Base-by-base conservation (phyloP, 768 basidiomycete genomes). In the Tephrocybe sp. region DNA sequence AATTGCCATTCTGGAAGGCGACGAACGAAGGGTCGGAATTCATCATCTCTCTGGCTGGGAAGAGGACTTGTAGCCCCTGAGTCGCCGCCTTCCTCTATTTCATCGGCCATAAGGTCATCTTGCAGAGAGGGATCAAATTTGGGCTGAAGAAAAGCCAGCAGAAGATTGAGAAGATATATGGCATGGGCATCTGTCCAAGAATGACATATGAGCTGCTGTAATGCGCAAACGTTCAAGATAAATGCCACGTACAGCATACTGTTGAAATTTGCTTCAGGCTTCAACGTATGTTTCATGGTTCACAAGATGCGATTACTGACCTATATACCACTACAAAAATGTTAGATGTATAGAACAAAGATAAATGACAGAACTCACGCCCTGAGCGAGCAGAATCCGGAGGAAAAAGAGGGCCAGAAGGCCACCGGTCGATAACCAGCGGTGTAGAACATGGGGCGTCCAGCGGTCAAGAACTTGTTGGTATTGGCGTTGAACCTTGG, bases 1-100 rank as follows among this genome's bases (percentile, higher is more conserved):
- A 95, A 95, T 65, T 95, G 89, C 91, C 93, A 96, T 72, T 96
- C 93, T 27, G 97, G 97, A 54, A 99, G 72, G 48, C 97, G 76
- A 57, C 97, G 77, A 50, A 99, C 94, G 67, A 99, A 99, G 5
- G 97, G 97, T 52, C 95, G 76, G 71, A 99, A 98, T 63, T 99
- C 97, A 55, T 98, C 97, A 63, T 99, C 96, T 42, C 75, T 70
- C 51, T 75, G 70, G 70, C 71, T 83, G 59, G 89, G 89, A 21
- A 90, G 76, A 1, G 84, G 77, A 54, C 66, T 73, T 18, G 67
- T 51, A 4, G 75, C 67, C 8, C 65, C 64, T 24, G 77, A 80
- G n/a, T 76, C 75, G 2, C 87, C 89, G 16, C 95, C 97, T 64
- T 92, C 95, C 60, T 99, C 97, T 16, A 97, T 88, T 63, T 98